Conservation (phyloP, 2,329 filamentous ascomycete genomes). For the Calonectria multiphialidica region DNA sequence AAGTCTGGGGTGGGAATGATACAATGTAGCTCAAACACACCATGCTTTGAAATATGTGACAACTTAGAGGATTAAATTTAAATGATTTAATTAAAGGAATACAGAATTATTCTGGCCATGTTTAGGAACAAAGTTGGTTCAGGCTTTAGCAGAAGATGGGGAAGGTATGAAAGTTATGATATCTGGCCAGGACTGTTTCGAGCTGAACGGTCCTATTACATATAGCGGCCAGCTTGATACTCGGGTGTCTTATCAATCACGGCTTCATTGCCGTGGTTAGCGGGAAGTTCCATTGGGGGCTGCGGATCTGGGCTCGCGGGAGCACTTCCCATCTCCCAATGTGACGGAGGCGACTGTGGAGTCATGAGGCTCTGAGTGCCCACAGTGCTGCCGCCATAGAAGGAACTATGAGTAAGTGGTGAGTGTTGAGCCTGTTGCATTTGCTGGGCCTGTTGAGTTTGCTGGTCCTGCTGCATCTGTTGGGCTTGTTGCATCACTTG, state of each 20-base stretch:
- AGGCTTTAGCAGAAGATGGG: too few species aligned
- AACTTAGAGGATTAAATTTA: too few species aligned
- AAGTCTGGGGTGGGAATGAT: too few species aligned
- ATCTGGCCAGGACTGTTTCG: too few species aligned
- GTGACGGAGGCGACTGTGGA: not conserved
- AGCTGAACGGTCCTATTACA: not conserved
- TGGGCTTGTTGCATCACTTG: not conserved
- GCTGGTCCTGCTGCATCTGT: not conserved
- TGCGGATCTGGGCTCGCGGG: not conserved
- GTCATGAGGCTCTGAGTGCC: not conserved
- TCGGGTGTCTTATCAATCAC: not conserved
- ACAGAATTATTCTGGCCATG: too few species aligned
- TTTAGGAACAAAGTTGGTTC: too few species aligned
- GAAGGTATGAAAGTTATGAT: too few species aligned
- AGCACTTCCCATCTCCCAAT: not conserved
- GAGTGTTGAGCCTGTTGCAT: not conserved
- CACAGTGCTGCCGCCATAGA: slow-evolving; percentile 4
- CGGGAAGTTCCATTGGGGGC: not conserved
- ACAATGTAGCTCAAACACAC: too few species aligned
- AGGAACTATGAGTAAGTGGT: not conserved
- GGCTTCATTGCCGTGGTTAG: not conserved
- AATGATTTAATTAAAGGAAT: too few species aligned
- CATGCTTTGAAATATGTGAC: too few species aligned
- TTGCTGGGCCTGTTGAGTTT: not conserved
- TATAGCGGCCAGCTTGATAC: not conserved